phyloP scores from a whole-genome alignment of 257 asterid genomes.

The Plantago elongata region DNA sequence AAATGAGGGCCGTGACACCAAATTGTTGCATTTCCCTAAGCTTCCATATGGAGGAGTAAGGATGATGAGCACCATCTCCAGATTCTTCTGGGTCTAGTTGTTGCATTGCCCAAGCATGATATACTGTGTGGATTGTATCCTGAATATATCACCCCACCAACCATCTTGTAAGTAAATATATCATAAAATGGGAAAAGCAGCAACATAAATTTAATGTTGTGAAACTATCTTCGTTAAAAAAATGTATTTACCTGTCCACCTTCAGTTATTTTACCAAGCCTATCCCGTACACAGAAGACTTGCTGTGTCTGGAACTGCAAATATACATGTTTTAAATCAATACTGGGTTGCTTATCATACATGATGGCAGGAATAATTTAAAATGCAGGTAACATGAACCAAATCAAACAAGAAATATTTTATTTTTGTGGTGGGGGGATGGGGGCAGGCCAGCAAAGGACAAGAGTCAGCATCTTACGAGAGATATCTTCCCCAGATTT shows the following conservation, averaged over 20 bases:
- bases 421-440: no score
- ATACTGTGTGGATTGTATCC: constrained; percentile 93
- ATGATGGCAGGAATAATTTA: no score
- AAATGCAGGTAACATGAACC: no score
- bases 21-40: constrained; percentile 91
- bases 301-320: constrained; percentile 94
- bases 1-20: constrained; percentile 84
- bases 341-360: no score
- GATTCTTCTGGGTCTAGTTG: constrained; percentile 74
- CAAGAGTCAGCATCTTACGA: no score
- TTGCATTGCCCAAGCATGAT: constrained; percentile 97
- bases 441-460: no score
- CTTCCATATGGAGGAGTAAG: constrained; percentile 80
- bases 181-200: not conserved
- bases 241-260: constrained; percentile 72
- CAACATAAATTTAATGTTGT: not conserved
- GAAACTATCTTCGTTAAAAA: not conserved
- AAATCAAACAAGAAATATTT: no score
- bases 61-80: constrained; percentile 47
- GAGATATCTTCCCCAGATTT: not conserved
- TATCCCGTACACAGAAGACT: constrained; percentile 82
- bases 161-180: not conserved
- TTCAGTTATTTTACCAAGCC: constrained; percentile 68
- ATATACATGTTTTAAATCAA: not conserved
- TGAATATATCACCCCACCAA: constrained; percentile 19